A percentile compares a stretch with the other conserved stretches of the same genome.
Evolutionary conservation across 1,284 basidiomycete species (phyloP).

Genomic region (Stygiomarasmius scandens): DNA sequence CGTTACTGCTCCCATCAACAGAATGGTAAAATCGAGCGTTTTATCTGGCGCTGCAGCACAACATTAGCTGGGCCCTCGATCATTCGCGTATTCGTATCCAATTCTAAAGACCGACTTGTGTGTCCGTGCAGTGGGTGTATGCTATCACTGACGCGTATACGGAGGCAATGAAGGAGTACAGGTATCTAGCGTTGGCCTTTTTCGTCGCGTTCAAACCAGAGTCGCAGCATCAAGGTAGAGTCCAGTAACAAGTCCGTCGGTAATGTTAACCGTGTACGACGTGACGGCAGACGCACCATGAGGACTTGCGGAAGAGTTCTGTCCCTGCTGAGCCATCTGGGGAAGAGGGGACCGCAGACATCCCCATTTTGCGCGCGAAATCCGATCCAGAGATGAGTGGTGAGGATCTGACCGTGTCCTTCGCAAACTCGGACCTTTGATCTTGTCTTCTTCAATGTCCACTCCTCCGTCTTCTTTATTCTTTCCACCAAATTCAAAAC

Average conservation of each 20-base stretch:
- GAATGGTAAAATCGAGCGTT: no score
- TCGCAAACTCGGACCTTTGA: slow-evolving; percentile 26
- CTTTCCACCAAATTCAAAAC: slow-evolving; percentile 32
- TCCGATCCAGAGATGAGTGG: slow-evolving; percentile 28
- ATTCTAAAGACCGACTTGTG: slow-evolving; percentile 89
- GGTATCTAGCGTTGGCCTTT: slow-evolving; percentile 84
- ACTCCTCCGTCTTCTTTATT: slow-evolving; percentile 23
- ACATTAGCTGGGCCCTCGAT: no score
- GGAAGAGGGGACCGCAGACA: slow-evolving; percentile 69
- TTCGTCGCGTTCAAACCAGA: slow-evolving; percentile 94
- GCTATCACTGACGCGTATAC: slow-evolving; percentile 85
- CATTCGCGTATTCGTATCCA: slow-evolving; percentile 96
- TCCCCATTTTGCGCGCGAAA: slow-evolving; percentile 54
- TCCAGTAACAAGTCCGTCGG: slow-evolving; percentile 82
- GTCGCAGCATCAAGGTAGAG: slow-evolving; percentile 80
- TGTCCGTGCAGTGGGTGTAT: slow-evolving; percentile 78
- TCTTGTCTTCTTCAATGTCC: slow-evolving; percentile 17
- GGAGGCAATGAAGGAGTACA: slow-evolving; percentile 83
- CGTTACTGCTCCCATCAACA: slow-evolving; percentile 90
- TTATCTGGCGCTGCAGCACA: no score
- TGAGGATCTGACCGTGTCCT: slow-evolving; percentile 43
- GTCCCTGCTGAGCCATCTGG: slow-evolving; percentile 41
- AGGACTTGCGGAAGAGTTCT: slow-evolving; percentile 24
- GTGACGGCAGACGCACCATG: slow-evolving; percentile 52
- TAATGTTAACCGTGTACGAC: slow-evolving; percentile 70